These are phyloP conservation scores for Somion occarium DNA, from an alignment of 1,284 basidiomycete genomes.

Conservation along the genomic window DNA sequence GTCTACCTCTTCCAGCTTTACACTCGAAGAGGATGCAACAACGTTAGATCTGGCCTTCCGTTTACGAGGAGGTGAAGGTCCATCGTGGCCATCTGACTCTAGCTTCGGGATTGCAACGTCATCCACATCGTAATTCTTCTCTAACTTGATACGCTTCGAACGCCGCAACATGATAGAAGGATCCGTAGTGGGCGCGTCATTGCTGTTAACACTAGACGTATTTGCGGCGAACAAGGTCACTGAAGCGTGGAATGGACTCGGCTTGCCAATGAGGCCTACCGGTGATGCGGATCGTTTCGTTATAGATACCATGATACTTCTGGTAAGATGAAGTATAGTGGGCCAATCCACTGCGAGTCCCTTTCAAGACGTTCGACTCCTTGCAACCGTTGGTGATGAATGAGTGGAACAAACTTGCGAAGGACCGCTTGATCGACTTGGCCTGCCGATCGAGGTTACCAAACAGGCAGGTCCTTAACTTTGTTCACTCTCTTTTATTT, in stretches of 20 bases:
- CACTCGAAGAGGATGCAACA: constrained; percentile 1
- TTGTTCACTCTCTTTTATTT: no score
- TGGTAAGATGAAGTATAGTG: no score
- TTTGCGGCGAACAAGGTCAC: constrained; percentile 13
- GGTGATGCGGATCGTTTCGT: not conserved
- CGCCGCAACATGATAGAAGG: constrained; percentile 8
- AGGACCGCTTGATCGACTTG: no score
- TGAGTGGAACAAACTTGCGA: no score
- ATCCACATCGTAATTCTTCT: constrained; percentile 4
- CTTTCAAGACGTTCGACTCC: no score
- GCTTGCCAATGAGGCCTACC: constrained; percentile 10
- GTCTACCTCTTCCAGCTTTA: constrained; percentile 10
- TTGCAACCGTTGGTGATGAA: no score
- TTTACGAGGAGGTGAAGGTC: not conserved
- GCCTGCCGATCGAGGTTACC: no score
- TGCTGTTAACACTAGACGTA: not conserved
- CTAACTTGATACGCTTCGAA: constrained; percentile 15
- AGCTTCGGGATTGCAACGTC: no score
- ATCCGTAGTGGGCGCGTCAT: not conserved
- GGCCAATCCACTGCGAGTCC: no score
- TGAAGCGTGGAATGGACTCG: constrained; percentile 16
- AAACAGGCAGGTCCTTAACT: no score
- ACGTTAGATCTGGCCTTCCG: not conserved
- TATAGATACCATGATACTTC: not conserved
- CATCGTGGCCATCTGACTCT: not conserved